phyloP scores from a whole-genome alignment of 805 yeast species.

The Brettanomyces nanus region DNA sequence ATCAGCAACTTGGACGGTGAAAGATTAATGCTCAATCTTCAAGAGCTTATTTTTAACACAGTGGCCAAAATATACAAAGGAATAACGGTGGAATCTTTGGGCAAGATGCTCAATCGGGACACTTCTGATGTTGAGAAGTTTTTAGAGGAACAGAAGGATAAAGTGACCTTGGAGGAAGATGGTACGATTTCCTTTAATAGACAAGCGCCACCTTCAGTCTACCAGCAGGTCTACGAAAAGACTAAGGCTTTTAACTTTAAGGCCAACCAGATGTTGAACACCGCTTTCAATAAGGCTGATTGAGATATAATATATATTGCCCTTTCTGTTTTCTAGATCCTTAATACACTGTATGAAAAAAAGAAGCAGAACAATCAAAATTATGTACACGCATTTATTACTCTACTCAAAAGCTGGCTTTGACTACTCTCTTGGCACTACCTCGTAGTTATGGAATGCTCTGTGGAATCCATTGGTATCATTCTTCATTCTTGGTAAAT shows the following conservation, averaged over 20 bases:
- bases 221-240: conserved; percentile 62
- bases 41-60: conserved; percentile 16
- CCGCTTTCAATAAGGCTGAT: conserved; percentile 25
- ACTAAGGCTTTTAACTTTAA: conserved; percentile 58
- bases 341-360: too few relatives aligned
- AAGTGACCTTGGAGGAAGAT: conserved; percentile 10
- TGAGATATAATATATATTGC: not conserved
- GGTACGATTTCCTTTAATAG: conserved; percentile 42
- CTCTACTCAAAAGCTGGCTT: not conserved
- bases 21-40: conserved; percentile 17
- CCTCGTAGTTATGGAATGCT: conserved; percentile 20
- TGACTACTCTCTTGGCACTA: conserved; percentile 24
- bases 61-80: conserved; percentile 20
- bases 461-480: conserved; percentile 24
- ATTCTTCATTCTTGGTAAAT: conserved; percentile 25
- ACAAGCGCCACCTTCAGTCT: conserved; percentile 45
- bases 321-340: not conserved
- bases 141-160: conserved; percentile 22
- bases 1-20: conserved; percentile 33
- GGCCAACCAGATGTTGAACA: conserved; percentile 47
- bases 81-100: conserved; percentile 15
- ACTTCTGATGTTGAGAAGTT: conserved; percentile 4
- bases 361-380: not conserved
- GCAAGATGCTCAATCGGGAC: conserved; percentile 9
- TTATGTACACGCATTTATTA: conserved; percentile 2